Evolutionary conservation across 129 eudicot species (phyloP).

Genomic region (Helichrysum umbraculigerum): DNA sequence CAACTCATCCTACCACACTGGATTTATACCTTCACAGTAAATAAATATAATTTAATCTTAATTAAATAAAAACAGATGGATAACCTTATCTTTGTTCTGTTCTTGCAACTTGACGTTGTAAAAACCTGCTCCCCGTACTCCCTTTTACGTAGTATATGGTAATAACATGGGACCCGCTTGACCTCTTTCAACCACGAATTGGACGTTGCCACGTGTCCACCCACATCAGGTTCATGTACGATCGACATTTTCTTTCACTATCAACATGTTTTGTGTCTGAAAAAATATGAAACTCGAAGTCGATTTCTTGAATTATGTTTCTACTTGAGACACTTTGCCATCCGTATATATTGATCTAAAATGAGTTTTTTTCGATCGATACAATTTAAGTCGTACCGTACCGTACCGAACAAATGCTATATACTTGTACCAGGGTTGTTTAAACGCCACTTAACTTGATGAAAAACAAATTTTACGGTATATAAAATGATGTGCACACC

Average conservation of each 20-base stretch:
- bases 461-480: too few relatives aligned
- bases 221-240: not conserved
- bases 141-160: too few relatives aligned
- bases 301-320: constrained; percentile 18
- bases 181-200: constrained; percentile 18
- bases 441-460: too few relatives aligned
- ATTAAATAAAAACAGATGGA: not conserved
- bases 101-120: constrained; percentile 20
- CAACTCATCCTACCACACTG: not conserved
- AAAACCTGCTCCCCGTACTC: constrained; percentile 38
- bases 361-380: too few relatives aligned
- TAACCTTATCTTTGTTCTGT: constrained; percentile 19
- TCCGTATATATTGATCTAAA: not conserved
- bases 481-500: too few relatives aligned
- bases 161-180: constrained; percentile 15
- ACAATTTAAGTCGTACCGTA: too few relatives aligned
- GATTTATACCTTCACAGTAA: not conserved
- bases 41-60: not conserved
- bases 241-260: not conserved
- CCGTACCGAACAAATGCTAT: too few relatives aligned
- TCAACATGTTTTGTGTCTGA: not conserved
- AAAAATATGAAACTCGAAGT: constrained; percentile 13
- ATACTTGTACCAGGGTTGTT: too few relatives aligned
- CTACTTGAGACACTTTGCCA: constrained; percentile 1
- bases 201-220: constrained; percentile 12